These are phyloP conservation scores for Condylostoma magnum DNA, from an alignment of 169 alveolate genomes.

Conservation along the genomic window DNA sequence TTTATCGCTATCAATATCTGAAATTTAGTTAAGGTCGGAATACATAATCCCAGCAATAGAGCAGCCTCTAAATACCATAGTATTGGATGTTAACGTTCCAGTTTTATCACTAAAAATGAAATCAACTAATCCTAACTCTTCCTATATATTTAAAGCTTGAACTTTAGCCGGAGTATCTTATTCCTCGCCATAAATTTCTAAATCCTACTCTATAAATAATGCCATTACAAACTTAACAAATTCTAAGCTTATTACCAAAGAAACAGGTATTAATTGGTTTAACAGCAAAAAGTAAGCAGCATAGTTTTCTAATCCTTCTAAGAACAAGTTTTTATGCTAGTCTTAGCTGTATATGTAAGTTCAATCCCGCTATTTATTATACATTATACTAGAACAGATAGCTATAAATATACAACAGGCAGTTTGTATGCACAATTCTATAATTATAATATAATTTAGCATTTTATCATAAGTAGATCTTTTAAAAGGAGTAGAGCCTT, in stretches of 20 bases:
- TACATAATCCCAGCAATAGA: conserved; percentile 7
- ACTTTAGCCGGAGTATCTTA: conserved; percentile 58
- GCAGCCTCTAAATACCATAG: conserved; percentile 85
- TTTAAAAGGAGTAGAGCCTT: conserved; percentile 19
- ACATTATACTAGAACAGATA: not conserved
- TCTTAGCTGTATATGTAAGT: not conserved
- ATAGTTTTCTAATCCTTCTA: conserved; percentile 29
- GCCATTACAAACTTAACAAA: conserved; percentile 81
- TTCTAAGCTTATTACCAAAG: conserved; percentile 81
- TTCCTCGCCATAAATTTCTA: conserved; percentile 60
- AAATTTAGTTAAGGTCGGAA: not conserved
- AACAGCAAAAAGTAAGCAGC: conserved; percentile 32
- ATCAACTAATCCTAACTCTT: conserved; percentile 78
- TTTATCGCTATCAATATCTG: not conserved
- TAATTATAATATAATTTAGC: conserved; percentile 29
- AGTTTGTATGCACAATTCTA: not conserved
- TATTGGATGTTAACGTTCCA: conserved; percentile 95
- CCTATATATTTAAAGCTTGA: conserved; percentile 70
- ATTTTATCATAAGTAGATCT: conserved; percentile 29
- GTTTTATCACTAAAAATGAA: conserved; percentile 92
- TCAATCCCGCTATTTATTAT: not conserved
- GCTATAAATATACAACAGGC: not conserved
- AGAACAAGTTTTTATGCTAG: not conserved
- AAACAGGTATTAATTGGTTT: conserved; percentile 79
- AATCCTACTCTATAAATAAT: conserved; percentile 63